A percentile compares a stretch with the other conserved stretches of the same genome.
Conservation (phyloP, 1,139 yeast genomes). For the Yamadazyma triangularis region DNA sequence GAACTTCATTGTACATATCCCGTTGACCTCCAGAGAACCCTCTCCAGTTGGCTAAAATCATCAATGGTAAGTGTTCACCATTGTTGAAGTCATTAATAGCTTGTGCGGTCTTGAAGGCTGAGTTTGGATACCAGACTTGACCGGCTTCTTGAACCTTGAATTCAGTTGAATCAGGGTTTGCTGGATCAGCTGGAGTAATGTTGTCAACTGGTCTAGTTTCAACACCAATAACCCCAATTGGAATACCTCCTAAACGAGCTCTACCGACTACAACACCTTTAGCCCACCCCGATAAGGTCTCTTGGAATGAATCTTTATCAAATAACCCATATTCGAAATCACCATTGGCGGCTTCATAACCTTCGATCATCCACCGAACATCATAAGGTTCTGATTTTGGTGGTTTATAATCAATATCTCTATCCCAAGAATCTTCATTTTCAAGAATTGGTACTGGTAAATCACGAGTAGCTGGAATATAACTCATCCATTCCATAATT, state of each 20-base stretch:
- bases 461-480: conserved; percentile 85
- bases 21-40: conserved; percentile 99
- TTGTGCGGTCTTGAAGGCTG: conserved; percentile 98
- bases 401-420: conserved; percentile 83
- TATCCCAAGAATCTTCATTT: conserved; percentile 84
- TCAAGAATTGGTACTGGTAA: conserved; percentile 90
- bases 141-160: conserved; percentile 91
- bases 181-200: conserved; percentile 94
- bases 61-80: conserved; percentile 95
- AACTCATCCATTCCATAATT: conserved; percentile 95
- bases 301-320: conserved; percentile 90
- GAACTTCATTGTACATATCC: conserved; percentile 97
- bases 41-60: conserved; percentile 99
- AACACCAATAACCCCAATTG: conserved; percentile 96
- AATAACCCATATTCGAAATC: conserved; percentile 81
- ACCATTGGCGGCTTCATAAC: conserved; percentile 65
- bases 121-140: conserved; percentile 99
- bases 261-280: conserved; percentile 97
- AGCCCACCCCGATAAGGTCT: conserved; percentile 98
- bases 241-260: conserved; percentile 98
- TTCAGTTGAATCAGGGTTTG: conserved; percentile 93
- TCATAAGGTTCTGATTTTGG: conserved; percentile 74
- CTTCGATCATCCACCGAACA: conserved; percentile 93
- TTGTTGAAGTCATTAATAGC: conserved; percentile 95
- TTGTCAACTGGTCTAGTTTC: conserved; percentile 90